phyloP scores from a whole-genome alignment of 768 basidiomycete genomes.

The Mycena metata region DNA sequence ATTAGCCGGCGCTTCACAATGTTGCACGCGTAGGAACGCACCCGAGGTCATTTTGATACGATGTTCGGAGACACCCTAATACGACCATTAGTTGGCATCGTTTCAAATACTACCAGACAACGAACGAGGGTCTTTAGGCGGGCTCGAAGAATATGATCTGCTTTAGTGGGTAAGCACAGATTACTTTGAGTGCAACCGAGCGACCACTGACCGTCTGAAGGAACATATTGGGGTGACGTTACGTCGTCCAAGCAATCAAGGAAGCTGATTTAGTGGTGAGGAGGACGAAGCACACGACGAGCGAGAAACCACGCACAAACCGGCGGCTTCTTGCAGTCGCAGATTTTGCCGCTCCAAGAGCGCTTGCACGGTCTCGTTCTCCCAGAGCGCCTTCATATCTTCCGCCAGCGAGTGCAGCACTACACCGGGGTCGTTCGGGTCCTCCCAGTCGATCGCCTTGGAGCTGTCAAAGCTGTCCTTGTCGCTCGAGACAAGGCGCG shows the following conservation, averaged over 20 bases:
- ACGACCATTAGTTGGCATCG: slow-evolving; percentile 27
- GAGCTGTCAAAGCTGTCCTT: slow-evolving; percentile 47
- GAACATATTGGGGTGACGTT: slow-evolving; percentile 71
- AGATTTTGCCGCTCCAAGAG: slow-evolving; percentile 68
- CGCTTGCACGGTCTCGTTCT: slow-evolving; percentile 64
- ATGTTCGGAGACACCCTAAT: slow-evolving; percentile 75
- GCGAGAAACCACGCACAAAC: slow-evolving; percentile 67
- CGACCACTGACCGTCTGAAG: slow-evolving; percentile 68
- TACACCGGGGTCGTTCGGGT: slow-evolving; percentile 68
- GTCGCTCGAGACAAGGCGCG: slow-evolving; percentile 49
- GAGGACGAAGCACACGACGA: background rate
- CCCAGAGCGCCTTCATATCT: slow-evolving; percentile 78
- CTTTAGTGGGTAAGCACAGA: slow-evolving; percentile 10
- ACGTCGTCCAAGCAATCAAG: slow-evolving; percentile 76
- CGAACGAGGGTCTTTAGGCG: slow-evolving; percentile 71
- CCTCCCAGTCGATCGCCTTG: slow-evolving; percentile 56
- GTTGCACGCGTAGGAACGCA: slow-evolving; percentile 42
- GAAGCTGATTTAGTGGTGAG: slow-evolving; percentile 65
- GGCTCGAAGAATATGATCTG: slow-evolving; percentile 81
- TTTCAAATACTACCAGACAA: slow-evolving; percentile 5
- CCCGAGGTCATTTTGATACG: slow-evolving; percentile 70
- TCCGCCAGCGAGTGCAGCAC: slow-evolving; percentile 70
- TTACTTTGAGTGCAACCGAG: background rate
- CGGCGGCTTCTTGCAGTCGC: slow-evolving; percentile 75
- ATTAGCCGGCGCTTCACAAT: slow-evolving; percentile 10